Evolutionary conservation across 2,329 filamentous ascomycete species (phyloP).

Genomic region (Sarocladiaceae sp.): DNA sequence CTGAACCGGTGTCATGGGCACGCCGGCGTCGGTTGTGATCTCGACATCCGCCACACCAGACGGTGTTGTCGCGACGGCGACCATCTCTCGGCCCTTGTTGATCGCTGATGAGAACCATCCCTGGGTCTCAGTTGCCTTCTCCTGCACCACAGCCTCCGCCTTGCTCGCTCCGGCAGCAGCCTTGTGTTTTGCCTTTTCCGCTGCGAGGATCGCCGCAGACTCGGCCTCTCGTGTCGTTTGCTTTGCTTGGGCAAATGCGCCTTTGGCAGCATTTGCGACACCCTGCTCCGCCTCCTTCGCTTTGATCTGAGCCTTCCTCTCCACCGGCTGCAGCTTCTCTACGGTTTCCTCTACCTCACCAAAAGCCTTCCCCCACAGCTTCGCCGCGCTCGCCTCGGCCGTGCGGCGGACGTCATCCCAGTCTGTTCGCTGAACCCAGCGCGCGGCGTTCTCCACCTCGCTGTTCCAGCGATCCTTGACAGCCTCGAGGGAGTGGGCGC

Average conservation of each 20-base stretch:
- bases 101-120: constrained; percentile 32
- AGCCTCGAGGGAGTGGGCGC: constrained; percentile 54
- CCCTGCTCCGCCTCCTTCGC: constrained; percentile 25
- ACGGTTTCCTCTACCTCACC: constrained; percentile 21
- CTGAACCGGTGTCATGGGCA: constrained; percentile 30
- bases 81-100: constrained; percentile 33
- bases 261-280: constrained; percentile 29
- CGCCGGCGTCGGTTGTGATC: constrained; percentile 19
- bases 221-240: constrained; percentile 20
- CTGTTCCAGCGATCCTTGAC: constrained; percentile 75
- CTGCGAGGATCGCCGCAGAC: constrained; percentile 20
- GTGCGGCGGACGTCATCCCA: constrained; percentile 57
- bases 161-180: constrained; percentile 18
- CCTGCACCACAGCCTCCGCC: constrained; percentile 17
- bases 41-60: constrained; percentile 28
- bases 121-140: constrained; percentile 28
- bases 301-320: constrained; percentile 24
- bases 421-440: constrained; percentile 59
- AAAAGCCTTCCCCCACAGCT: constrained; percentile 37
- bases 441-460: constrained; percentile 61
- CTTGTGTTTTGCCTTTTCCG: constrained; percentile 20
- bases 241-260: constrained; percentile 25
- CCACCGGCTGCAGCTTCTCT: constrained; percentile 21
- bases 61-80: constrained; percentile 30
- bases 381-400: constrained; percentile 42